phyloP scores from a whole-genome alignment of 73 alveolate genomes.

The Symbiodinium natans region DNA sequence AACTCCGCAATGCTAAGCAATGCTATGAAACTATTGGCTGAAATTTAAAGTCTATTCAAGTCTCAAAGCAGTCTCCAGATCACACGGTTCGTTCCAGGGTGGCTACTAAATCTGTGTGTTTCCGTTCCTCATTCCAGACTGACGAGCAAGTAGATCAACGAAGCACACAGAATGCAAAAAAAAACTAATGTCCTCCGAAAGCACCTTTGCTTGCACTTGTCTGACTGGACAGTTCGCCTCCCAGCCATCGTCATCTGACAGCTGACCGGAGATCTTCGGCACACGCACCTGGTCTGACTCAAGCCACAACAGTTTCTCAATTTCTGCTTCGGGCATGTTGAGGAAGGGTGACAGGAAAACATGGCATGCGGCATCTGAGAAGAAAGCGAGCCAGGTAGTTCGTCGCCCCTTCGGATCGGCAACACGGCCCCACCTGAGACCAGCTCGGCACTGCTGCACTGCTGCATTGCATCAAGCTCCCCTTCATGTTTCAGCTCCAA shows the following conservation, averaged over 20 bases:
- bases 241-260: conserved; percentile 66
- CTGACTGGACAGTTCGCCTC: conserved; percentile 44
- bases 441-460: background rate
- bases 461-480: background rate
- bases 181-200: too few species aligned
- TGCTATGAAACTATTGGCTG: too few species aligned
- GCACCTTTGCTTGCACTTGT: too few species aligned
- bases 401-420: conserved; percentile 67
- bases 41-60: too few species aligned
- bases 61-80: too few species aligned
- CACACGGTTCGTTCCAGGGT: too few species aligned
- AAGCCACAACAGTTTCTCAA: background rate
- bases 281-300: conserved; percentile 34
- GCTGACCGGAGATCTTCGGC: conserved; percentile 12
- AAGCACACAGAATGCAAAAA: too few species aligned
- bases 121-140: too few species aligned
- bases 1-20: too few species aligned
- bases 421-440: conserved; percentile 56
- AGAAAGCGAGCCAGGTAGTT: conserved; percentile 41
- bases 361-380: background rate
- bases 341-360: background rate
- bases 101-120: too few species aligned
- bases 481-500: too few species aligned
- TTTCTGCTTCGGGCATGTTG: background rate
- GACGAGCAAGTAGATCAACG: too few species aligned